Evolutionary conservation across 345 rosid genomes (phyloP).

Genomic region (Salix koriyanagi): DNA sequence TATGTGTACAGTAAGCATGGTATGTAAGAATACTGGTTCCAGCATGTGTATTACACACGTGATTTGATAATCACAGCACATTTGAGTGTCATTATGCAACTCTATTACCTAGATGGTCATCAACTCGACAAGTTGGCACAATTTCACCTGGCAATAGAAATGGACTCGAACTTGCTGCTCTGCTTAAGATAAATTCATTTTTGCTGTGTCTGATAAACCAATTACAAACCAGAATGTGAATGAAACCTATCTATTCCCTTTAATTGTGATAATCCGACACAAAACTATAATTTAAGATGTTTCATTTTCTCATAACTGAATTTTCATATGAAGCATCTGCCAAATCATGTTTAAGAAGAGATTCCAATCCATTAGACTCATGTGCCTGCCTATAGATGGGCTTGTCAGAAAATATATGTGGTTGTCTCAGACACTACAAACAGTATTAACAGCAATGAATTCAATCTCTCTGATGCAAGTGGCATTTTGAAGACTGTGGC

Average conservation of each 20-base stretch:
- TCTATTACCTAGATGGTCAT: too few relatives aligned
- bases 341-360: background rate
- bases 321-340: background rate
- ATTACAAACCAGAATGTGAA: background rate
- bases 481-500: background rate
- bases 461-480: background rate
- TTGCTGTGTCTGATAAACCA: background rate
- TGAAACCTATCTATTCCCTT: background rate
- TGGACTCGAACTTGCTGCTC: background rate
- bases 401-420: background rate
- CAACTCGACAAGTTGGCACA: background rate
- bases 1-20: too few relatives aligned
- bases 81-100: too few relatives aligned
- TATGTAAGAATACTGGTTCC: too few relatives aligned
- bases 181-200: background rate
- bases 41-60: too few relatives aligned
- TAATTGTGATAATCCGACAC: background rate
- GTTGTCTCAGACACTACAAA: background rate
- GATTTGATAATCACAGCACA: too few relatives aligned
- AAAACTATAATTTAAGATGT: background rate
- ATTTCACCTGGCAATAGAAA: background rate
- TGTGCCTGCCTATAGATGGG: constrained; percentile 2
- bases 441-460: background rate
- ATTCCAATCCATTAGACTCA: background rate
- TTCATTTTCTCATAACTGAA: background rate